These are phyloP conservation scores for Oryza longistaminata DNA, from an alignment of 176 grass and related monocot species.

Conservation along the genomic window DNA sequence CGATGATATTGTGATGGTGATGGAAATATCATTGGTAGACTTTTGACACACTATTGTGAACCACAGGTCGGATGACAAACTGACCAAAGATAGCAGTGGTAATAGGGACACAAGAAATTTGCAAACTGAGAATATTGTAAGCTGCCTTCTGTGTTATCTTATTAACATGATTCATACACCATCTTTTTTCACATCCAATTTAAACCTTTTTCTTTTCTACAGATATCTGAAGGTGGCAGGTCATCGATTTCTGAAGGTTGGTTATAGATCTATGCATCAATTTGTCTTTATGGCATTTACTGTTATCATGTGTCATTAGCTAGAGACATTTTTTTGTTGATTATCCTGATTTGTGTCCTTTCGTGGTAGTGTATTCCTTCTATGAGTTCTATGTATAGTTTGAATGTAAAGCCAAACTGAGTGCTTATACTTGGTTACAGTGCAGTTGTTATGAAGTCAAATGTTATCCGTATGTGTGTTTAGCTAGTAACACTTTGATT, in stretches of 20 bases:
- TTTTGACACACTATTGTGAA: conserved; percentile 9
- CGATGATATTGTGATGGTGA: neutral
- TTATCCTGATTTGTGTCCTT: neutral
- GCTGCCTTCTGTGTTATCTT: neutral
- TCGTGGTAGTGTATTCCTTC: conserved; percentile 6
- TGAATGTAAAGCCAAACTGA: neutral
- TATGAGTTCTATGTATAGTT: neutral
- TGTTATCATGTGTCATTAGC: neutral
- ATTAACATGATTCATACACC: neutral
- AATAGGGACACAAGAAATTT: conserved; percentile 34
- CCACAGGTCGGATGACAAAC: conserved; percentile 51
- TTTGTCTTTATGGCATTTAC: neutral
- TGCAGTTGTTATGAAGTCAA: conserved; percentile 2
- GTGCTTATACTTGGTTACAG: neutral
- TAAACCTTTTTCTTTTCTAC: neutral
- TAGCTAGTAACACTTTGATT: conserved; percentile 3
- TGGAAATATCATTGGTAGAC: conserved; percentile 12
- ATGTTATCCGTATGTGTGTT: conserved; percentile 6
- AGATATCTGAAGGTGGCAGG: conserved; percentile 34
- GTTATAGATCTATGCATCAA: conserved; percentile 23
- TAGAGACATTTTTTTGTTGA: neutral
- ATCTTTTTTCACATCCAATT: neutral
- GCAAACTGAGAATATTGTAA: conserved; percentile 41
- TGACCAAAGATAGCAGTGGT: conserved; percentile 36
- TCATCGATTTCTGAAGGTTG: conserved; percentile 51